Base-by-base conservation (phyloP, 2,329 filamentous ascomycete species). In the Xylaria sp. region DNA sequence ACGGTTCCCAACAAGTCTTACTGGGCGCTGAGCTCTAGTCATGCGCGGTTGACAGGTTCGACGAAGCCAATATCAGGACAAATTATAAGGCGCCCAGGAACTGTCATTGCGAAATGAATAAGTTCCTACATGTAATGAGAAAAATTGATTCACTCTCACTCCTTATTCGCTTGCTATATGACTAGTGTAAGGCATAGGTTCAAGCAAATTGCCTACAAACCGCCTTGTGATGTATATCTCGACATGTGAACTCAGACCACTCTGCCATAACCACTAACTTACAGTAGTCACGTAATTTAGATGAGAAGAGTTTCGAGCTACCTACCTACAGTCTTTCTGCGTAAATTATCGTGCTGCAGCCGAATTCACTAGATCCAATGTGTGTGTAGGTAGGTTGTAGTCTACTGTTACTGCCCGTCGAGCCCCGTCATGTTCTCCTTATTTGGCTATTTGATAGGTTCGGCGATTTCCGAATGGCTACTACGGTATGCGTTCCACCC, bases 11-110 rank as follows among this genome's bases (percentile, higher is more conserved):
- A 23, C 15, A 56, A 1, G n/a, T 46, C 20, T 13, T 58, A 18
- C 6, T 52, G n/a, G 48, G 33, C 25, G 9, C 41, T 18, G 63
- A 70, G 46, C 56, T 67, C 10, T 67, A 51, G 55, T 1, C 3
- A 39, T 28, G 52, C 78, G 80, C 12, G 39, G 10, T 28, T 12
- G 10, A 23, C 15, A 15, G 1, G 13, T n/a, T 23, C 9, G n/a
- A n/a, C 7, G 4, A 28, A 9, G n/a, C n/a, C 28, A 20, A 33
- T 13, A 39, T 13, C 4, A 23, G 31, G 49, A 28, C 15, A 20
- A 31, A 39, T 36, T 56, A 31, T 23, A 56, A 9, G 9, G 12
- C n/a, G 23, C 3, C 7, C 18, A 23, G 31, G 20, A 12, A 20
- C 15, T 10, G 23, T 4, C 12, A 46, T 20, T 7, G 7, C 28